These are phyloP conservation scores for Psilocybe cubensis DNA, from an alignment of 768 basidiomycete species.

Conservation along the genomic window DNA sequence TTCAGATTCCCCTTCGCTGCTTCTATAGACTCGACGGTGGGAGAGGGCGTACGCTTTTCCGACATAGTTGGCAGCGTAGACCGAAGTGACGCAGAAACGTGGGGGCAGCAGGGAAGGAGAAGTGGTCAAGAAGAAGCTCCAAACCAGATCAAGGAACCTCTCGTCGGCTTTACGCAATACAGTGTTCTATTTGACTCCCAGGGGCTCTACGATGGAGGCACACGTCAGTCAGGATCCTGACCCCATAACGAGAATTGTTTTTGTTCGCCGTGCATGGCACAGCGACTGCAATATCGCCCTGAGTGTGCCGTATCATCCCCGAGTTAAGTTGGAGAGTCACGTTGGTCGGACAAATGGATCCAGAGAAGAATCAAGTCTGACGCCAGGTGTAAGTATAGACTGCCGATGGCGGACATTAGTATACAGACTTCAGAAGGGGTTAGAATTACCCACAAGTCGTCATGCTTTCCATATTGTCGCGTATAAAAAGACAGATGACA, in stretches of 20 bases:
- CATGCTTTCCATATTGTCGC: conserved; percentile 1
- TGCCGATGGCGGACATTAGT: neutral
- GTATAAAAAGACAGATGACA: conserved; percentile 2
- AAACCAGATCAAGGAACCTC: conserved; percentile 4
- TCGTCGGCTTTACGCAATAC: conserved; percentile 8
- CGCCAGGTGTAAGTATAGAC: neutral
- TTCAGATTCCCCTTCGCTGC: conserved; percentile 22
- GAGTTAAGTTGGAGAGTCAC: conserved; percentile 9
- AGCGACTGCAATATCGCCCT: neutral
- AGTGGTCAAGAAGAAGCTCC: conserved; percentile 3
- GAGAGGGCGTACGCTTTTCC: conserved; percentile 26
- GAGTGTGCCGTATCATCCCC: conserved; percentile 1
- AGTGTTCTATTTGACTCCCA: conserved; percentile 3
- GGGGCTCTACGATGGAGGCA: neutral
- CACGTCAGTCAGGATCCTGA: neutral
- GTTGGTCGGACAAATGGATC: conserved; percentile 3
- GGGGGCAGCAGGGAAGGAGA: conserved; percentile 7
- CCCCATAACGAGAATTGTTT: neutral
- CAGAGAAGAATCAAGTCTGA: conserved; percentile 4
- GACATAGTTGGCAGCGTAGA: conserved; percentile 1
- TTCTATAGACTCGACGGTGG: conserved; percentile 27
- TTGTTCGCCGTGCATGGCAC: conserved; percentile 1
- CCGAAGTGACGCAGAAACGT: conserved; percentile 2
- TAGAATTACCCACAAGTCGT: conserved; percentile 11
- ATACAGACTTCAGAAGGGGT: conserved; percentile 2